phyloP scores from a whole-genome alignment of 2,329 filamentous ascomycete genomes.

The Pseudocercospora cruenta region DNA sequence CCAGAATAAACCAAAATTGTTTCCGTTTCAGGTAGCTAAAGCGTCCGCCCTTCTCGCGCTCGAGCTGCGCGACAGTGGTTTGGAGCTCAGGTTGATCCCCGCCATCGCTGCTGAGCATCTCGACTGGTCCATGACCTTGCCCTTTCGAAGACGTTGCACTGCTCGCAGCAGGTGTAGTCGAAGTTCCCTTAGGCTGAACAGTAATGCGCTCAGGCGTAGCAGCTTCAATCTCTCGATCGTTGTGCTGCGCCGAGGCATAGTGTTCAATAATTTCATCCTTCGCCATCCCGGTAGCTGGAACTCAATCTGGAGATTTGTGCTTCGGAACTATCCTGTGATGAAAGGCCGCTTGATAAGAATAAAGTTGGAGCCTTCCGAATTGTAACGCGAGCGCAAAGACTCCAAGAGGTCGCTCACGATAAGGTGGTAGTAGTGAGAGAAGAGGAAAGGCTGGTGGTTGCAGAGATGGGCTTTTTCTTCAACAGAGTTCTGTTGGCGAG shows the following conservation, averaged over 20 bases:
- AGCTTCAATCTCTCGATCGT: conserved; percentile 4
- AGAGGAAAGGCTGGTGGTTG: conserved; percentile 11
- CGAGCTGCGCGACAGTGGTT: conserved; percentile 46
- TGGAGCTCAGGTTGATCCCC: conserved; percentile 36
- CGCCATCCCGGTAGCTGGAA: conserved; percentile 12
- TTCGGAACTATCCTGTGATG: background rate
- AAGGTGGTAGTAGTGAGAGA: conserved; percentile 8
- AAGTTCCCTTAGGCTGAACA: conserved; percentile 38
- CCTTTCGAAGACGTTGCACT: conserved; percentile 26
- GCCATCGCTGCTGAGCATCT: conserved; percentile 37
- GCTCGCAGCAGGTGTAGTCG: conserved; percentile 26
- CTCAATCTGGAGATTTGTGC: background rate
- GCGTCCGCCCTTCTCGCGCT: conserved; percentile 49
- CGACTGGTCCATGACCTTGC: conserved; percentile 42
- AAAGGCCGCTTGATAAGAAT: background rate
- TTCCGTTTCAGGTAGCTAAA: conserved; percentile 76
- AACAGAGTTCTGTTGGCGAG: background rate
- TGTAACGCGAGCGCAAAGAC: conserved; percentile 58
- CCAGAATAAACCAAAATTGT: conserved; percentile 85
- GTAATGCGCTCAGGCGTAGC: conserved; percentile 35
- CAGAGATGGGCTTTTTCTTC: conserved; percentile 8
- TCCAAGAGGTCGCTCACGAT: conserved; percentile 58
- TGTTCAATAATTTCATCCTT: conserved; percentile 17
- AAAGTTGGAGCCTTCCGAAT: conserved; percentile 50
- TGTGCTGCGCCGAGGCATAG: conserved; percentile 11